phyloP scores from a whole-genome alignment of 768 basidiomycete species.

The Chalciporus pseudorubinellus region DNA sequence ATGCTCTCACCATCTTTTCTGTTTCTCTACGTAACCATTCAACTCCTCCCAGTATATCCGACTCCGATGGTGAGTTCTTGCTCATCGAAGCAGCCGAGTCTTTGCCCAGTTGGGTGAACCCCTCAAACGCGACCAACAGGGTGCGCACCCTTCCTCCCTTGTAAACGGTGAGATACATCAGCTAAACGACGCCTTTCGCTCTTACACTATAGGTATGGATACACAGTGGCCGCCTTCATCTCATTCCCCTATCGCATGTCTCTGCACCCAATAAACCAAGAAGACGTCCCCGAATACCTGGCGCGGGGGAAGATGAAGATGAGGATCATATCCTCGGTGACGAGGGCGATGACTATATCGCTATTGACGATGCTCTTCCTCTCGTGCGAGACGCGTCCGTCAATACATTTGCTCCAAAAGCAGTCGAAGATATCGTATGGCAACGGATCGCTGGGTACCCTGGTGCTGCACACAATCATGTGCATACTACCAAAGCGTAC shows the following conservation, averaged over 20 bases:
- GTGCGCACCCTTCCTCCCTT: conserved; percentile 50
- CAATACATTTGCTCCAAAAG: conserved; percentile 58
- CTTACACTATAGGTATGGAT: conserved; percentile 82
- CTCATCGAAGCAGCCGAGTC: conserved; percentile 94
- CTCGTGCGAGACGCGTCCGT: conserved; percentile 53
- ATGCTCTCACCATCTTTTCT: not conserved
- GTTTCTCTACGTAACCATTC: conserved; percentile 4
- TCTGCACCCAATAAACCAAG: conserved; percentile 63
- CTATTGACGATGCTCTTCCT: conserved; percentile 58
- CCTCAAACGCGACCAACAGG: conserved; percentile 88
- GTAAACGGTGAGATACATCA: conserved; percentile 32
- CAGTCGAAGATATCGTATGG: conserved; percentile 68
- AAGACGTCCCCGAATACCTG: conserved; percentile 44
- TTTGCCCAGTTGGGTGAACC: conserved; percentile 88
- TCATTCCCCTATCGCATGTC: conserved; percentile 75
- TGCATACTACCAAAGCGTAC: conserved; percentile 76
- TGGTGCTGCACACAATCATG: conserved; percentile 54
- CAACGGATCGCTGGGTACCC: conserved; percentile 78
- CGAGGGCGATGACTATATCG: conserved; percentile 51
- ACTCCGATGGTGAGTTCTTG: conserved; percentile 94
- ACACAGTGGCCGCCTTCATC: conserved; percentile 74
- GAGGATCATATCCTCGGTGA: conserved; percentile 42
- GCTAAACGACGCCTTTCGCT: conserved; percentile 28
- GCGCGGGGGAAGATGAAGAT: conserved; percentile 47
- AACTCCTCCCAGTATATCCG: conserved; percentile 45